phyloP scores from a whole-genome alignment of 2,329 filamentous ascomycete genomes.

The Beauveria pseudobassiana region DNA sequence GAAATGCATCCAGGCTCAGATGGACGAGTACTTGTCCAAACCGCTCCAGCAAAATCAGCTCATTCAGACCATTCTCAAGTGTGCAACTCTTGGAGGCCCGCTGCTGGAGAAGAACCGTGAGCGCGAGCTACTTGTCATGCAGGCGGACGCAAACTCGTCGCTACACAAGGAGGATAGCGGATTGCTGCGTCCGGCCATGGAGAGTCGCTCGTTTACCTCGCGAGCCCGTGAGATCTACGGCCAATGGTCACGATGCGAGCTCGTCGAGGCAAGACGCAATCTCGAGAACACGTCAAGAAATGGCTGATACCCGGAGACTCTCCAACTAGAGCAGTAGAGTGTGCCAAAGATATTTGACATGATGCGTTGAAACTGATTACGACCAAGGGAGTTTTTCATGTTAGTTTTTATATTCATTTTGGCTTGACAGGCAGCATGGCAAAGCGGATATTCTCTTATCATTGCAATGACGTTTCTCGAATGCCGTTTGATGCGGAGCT shows the following conservation, averaged over 20 bases:
- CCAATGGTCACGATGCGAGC: slow-evolving; percentile 50
- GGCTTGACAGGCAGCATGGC: slow-evolving; percentile 11
- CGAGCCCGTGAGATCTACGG: slow-evolving; percentile 47
- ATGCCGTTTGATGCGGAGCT: background rate
- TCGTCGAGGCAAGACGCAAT: slow-evolving; percentile 33
- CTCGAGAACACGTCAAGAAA: slow-evolving; percentile 33
- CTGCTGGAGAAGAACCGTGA: slow-evolving; percentile 70
- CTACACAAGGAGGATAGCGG: slow-evolving; percentile 31
- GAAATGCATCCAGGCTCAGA: slow-evolving; percentile 96
- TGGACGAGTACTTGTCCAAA: slow-evolving; percentile 98
- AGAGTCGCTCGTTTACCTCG: slow-evolving; percentile 63
- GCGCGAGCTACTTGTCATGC: slow-evolving; percentile 46
- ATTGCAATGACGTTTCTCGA: slow-evolving; percentile 1
- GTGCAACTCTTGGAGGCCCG: slow-evolving; percentile 80
- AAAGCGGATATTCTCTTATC: slow-evolving; percentile 8
- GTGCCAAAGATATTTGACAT: slow-evolving; percentile 8
- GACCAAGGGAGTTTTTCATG: slow-evolving; percentile 6
- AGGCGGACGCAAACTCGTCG: slow-evolving; percentile 39
- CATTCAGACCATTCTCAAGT: slow-evolving; percentile 96
- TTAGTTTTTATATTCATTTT: slow-evolving; percentile 9
- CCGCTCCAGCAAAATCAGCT: slow-evolving; percentile 94
- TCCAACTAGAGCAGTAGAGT: slow-evolving; percentile 7
- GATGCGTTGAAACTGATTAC: slow-evolving; percentile 8
- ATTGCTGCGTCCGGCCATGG: slow-evolving; percentile 32
- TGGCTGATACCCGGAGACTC: slow-evolving; percentile 11